Base-by-base conservation (phyloP, 2,329 filamentous ascomycete species). In the Colletotrichum orchidophilum region DNA sequence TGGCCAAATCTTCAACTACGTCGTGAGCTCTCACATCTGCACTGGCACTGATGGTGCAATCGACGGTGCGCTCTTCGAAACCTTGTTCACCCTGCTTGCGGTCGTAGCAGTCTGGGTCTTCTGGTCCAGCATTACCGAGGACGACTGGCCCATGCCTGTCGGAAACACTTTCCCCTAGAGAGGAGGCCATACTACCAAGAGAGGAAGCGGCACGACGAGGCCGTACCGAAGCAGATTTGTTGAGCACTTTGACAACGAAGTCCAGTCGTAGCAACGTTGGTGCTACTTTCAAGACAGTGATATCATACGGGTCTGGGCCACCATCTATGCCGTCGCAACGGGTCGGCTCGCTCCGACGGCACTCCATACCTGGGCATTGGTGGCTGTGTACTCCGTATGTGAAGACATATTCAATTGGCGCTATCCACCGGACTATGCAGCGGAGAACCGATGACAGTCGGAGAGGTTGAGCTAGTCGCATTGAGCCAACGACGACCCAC, bases 121-220 rank as follows among this genome's bases (percentile, higher is more conserved):
- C 86, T 99, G 96, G 96, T 97, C 95, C 57, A 98, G 95, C 84
- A 99, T 99, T 77, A 99, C 96, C 18, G 96, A 99, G 83, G 96
- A 99, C 78, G 96, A 98, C 84, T 99, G 96, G 96, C 94, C 95
- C 21, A 87, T 88, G 81, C 84, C 86, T 39, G 81, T 81, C 11
- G 80, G 80, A 66, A 79, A 75, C 55, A 75, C 81, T 62, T 87
- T 87, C 74, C 81, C 70, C 50, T 76, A 75, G 63, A 35, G 21
- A 24, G 27, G 58, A 70, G 50, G 35, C 6, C 9, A 11, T 27
- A 27, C 18, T 50, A 29, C 26, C 1, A 29, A 42, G 12, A 5
- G 29, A 31, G 18, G 8, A 18, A 18, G 49, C 31, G 21, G 29
- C 9, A 13, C 13, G 12, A 11, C 26, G 3, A 65, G 24, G 13